Base-by-base conservation (phyloP, 495 filamentous ascomycete species). In the Aspergillus asperescens region DNA sequence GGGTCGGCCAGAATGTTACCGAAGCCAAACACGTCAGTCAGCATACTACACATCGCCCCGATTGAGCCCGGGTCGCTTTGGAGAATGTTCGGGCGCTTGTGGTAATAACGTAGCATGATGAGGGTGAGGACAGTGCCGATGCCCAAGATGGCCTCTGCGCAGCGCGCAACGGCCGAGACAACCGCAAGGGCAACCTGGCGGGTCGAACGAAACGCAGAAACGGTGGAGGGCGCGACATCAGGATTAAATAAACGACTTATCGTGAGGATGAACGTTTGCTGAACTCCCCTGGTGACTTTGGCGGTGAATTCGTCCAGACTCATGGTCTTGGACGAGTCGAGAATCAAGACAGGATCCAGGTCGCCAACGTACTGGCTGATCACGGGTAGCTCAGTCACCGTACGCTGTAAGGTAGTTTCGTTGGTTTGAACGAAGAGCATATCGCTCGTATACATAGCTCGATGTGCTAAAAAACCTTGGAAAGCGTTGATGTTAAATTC, bases 1-100 rank as follows among this genome's bases (percentile, higher is more conserved):
- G 70, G 60, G 37, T 67, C 48, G 7, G 60, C 58, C 1, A 73
- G 59, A 23, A 73, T 54, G 48, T 70, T 71, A 18, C 51, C 52
- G 5, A 62, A 54, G 35, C 63, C 62, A 29, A 73, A 67, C 0
- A 73, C 40, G 32, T 73, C 65, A n/a, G 65, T 65, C 1, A 67
- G 55, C 29, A 73, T 68, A 53, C 68, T 72, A 32, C 68, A 73
- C 70, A 73, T 72, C 28, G 70, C 70, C 7, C 67, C 64, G 31
- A 73, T 70, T 0, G 70, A 71, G 7, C 70, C 64, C 2, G 70
- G 70, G 22, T 73, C 70, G 37, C 67, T 66, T 40, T 70, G 61
- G 0, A 73, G 60, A 31, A 73, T 69, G 22, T 69, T 67, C 7
- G 60, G 52, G 0, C 70, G 67, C 0, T 49, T 59, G 12, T 60